Conservation (phyloP, 208 protist species). For the Crithidia bombi region DNA sequence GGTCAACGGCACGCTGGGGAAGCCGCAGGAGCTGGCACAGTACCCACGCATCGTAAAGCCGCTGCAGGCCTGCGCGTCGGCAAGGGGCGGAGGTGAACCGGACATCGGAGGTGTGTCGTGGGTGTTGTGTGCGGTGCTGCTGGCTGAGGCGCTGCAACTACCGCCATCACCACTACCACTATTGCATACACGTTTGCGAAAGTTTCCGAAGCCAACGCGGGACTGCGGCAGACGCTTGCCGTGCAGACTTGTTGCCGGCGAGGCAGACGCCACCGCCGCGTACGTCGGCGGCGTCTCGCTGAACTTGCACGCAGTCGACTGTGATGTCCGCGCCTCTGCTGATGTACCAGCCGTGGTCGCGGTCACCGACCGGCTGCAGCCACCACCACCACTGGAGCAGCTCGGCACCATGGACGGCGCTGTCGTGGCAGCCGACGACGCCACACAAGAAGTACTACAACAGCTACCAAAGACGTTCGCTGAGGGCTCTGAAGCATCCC, state of each 20-base stretch:
- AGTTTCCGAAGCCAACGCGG: slow-evolving; percentile 31
- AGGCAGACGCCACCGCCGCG: slow-evolving; percentile 19
- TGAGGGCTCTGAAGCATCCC: not conserved
- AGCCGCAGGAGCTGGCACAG: slow-evolving; percentile 12
- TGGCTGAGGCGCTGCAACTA: not conserved
- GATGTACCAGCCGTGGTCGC: not conserved
- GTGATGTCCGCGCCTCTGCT: not conserved
- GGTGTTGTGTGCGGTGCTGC: slow-evolving; percentile 12
- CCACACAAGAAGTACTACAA: not conserved
- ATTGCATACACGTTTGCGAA: slow-evolving; percentile 11
- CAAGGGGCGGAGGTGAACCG: not conserved
- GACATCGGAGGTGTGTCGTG: not conserved
- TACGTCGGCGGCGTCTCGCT: slow-evolving; percentile 20
- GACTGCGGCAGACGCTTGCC: slow-evolving; percentile 34
- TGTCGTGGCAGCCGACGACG: not conserved
- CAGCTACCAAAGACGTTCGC: not conserved
- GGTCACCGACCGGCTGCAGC: not conserved
- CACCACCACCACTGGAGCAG: too few relatives aligned
- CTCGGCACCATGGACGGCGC: not conserved
- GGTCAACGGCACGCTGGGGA: slow-evolving; percentile 12
- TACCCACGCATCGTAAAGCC: not conserved
- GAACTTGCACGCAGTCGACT: not conserved
- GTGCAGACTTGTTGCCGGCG: slow-evolving; percentile 6
- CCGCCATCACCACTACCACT: too few relatives aligned
- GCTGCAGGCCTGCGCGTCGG: not conserved